Percentiles rank a stretch among this genome's conserved stretches.
These are phyloP conservation scores for Raphanus raphanistrum DNA, from an alignment of 345 rosid genomes.

Conservation along the genomic window DNA sequence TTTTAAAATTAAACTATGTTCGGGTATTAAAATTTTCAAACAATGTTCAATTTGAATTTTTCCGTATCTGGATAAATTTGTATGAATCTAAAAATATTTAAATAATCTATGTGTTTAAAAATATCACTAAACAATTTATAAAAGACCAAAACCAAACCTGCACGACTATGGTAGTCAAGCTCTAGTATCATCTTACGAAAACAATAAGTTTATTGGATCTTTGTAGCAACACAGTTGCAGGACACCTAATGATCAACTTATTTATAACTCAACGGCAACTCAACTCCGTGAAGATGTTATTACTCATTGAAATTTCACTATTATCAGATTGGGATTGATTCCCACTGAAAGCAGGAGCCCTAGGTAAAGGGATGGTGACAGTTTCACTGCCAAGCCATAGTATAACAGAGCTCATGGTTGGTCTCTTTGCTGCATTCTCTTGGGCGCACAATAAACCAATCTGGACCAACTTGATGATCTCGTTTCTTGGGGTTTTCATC, in stretches of 20 bases:
- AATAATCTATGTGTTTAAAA: too few relatives aligned
- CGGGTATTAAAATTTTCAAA: too few relatives aligned
- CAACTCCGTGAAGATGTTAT: background rate
- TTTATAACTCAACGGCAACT: background rate
- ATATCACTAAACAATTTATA: too few relatives aligned
- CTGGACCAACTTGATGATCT: background rate
- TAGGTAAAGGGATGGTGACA: constrained; percentile 36
- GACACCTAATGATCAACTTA: background rate
- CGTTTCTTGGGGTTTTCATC: background rate
- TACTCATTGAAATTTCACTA: background rate
- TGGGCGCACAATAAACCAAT: background rate
- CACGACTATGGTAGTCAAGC: too few relatives aligned
- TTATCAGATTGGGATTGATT: background rate
- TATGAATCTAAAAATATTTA: too few relatives aligned
- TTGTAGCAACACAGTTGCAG: too few relatives aligned
- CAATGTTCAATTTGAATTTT: too few relatives aligned
- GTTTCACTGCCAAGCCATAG: background rate
- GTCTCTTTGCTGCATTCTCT: background rate
- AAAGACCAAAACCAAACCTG: too few relatives aligned
- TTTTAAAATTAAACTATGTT: too few relatives aligned
- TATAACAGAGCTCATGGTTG: background rate
- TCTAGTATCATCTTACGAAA: too few relatives aligned
- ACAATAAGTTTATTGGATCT: too few relatives aligned
- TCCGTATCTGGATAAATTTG: too few relatives aligned
- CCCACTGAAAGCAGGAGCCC: constrained; percentile 38